Percentiles rank a stretch among this genome's conserved stretches.
These are phyloP conservation scores for Dendrostoma leiphaemia DNA, from an alignment of 2,329 filamentous ascomycete genomes.

Conservation along the genomic window DNA sequence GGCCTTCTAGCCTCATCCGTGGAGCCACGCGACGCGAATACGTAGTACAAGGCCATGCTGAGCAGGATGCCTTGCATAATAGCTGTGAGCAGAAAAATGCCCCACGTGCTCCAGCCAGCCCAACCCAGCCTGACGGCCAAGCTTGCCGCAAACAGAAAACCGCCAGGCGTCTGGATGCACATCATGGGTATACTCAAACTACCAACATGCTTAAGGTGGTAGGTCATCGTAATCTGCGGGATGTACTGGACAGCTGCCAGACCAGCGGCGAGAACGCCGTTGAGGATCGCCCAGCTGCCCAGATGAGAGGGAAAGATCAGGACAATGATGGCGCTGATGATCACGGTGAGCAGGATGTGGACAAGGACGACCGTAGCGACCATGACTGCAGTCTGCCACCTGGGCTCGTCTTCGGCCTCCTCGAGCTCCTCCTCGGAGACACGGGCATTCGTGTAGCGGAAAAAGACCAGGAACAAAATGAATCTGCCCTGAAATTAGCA, in stretches of 20 bases:
- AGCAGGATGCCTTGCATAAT: constrained; percentile 79
- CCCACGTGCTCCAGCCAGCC: constrained; percentile 93
- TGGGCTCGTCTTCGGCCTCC: constrained; percentile 50
- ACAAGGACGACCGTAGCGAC: constrained; percentile 72
- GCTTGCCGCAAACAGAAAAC: constrained; percentile 84
- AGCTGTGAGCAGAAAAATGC: constrained; percentile 85
- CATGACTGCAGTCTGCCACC: constrained; percentile 74
- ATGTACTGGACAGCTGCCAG: constrained; percentile 89
- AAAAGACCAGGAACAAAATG: constrained; percentile 92
- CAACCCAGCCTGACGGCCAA: constrained; percentile 75
- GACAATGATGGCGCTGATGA: constrained; percentile 68
- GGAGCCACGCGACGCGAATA: constrained; percentile 43
- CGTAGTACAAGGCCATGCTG: constrained; percentile 76
- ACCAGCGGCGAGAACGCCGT: constrained; percentile 75
- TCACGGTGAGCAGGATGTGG: constrained; percentile 69
- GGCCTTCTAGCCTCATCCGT: constrained; percentile 32
- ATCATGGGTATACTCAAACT: constrained; percentile 97
- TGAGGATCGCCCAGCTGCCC: constrained; percentile 76
- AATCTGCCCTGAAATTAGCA: constrained; percentile 55
- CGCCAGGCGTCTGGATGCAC: constrained; percentile 94
- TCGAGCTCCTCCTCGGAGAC: constrained; percentile 47
- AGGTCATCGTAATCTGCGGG: constrained; percentile 93
- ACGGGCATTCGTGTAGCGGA: constrained; percentile 62
- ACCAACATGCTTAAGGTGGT: constrained; percentile 77
- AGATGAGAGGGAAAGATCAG: constrained; percentile 62